Conservation (phyloP, 139 green algal genomes). For the Coelastrella sp. region DNA sequence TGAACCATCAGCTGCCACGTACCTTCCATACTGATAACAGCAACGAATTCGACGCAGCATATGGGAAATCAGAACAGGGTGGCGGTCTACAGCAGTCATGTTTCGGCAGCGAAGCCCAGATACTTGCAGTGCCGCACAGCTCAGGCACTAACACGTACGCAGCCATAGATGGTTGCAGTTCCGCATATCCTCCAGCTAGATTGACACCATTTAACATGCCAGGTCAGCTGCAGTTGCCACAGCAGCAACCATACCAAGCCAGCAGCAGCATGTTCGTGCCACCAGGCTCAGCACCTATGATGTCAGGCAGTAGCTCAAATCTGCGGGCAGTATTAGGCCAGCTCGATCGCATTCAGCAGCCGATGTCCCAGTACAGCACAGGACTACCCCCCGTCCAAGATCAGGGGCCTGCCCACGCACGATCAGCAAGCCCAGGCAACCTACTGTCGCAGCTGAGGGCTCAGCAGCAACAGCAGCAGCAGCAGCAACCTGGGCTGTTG, state of each 20-base stretch:
- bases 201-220: neutral
- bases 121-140: neutral
- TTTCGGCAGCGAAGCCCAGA: neutral
- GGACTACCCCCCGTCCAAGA: neutral
- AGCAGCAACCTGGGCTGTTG: neutral
- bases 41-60: neutral
- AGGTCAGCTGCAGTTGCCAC: neutral
- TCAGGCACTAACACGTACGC: neutral
- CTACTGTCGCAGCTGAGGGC: neutral
- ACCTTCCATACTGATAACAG: neutral
- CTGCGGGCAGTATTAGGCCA: neutral
- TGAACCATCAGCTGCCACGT: neutral
- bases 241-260: neutral
- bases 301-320: neutral
- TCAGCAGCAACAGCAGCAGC: slow-evolving; percentile 18
- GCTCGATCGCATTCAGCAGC: neutral
- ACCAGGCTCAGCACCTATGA: neutral
- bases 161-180: neutral
- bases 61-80: neutral
- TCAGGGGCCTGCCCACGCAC: neutral
- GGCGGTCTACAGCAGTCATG: neutral
- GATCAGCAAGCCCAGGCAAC: neutral
- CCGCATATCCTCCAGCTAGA: neutral
- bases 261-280: neutral
- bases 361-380: neutral